Evolutionary conservation across 768 basidiomycete genomes (phyloP), one percentile per base, ranked within the genome.

Genomic region (Leccinum uliginosum): DNA sequence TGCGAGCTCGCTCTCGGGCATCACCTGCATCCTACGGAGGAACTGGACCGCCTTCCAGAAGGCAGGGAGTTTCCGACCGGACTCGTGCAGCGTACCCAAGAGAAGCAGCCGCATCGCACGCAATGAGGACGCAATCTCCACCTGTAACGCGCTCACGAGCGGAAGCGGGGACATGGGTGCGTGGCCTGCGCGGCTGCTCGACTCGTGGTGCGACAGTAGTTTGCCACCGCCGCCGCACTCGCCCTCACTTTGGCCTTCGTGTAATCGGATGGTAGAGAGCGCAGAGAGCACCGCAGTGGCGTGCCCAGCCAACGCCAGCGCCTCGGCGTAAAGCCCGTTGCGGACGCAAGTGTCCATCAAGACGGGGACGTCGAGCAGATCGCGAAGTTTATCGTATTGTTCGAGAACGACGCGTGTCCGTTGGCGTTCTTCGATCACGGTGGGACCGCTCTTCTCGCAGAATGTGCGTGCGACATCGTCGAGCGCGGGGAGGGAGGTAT

Each of bases 271-370:
- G 78, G 65, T 60, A 54, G 64, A 71, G 11, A 71, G 48, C 45
- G 74, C 77, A 53, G 67, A 65, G 34, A 74, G 77, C 56, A 87
- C 73, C 15, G 79, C 68, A 43, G 76, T 74, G 0, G 87, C 85
- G 70, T 96, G 93, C 24, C 81, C 76, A 6, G 89, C 81, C 38
- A 98, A 80, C 26, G 93, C 88, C 55, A 98, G 80, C 0, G 94
- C 95, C 68, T 98, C 97, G 53, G 85, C 80, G 74, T 94, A 98
- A 72, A 91, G 89, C 7, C 93, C 93, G 65, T 93, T 93, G 38
- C 93, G 83, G 14, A 97, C 89, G 67, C 93, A 98, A 1, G 93
- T 91, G 68, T 96, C 92, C 67, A 97, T 88, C 29, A 99, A 80
- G 51, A 89, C 77, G 9, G 96, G 93, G 49, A 95, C 82, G 63